Conservation (phyloP, 148 eudicot species). For the Beta vulgaris region DNA sequence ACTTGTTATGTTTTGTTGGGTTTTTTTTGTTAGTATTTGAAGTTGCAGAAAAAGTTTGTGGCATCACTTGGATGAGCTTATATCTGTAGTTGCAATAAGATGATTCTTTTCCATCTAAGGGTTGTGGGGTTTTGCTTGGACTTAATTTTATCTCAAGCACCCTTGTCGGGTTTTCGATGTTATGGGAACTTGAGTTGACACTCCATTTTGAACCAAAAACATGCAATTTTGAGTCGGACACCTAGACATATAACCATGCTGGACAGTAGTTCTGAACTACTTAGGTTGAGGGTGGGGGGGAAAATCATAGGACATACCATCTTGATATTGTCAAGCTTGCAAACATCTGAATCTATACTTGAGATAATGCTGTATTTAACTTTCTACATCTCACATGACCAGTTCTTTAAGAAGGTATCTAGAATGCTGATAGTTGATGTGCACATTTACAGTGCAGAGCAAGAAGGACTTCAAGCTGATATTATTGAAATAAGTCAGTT, state of each 20-base stretch:
- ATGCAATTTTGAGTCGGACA: too few species aligned
- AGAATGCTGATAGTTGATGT: conserved; percentile 7
- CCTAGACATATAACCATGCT: too few species aligned
- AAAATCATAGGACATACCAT: too few species aligned
- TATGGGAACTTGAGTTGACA: not conserved
- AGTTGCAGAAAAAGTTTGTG: not conserved
- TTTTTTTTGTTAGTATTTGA: not conserved
- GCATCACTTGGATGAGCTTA: not conserved
- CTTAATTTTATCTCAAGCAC: not conserved
- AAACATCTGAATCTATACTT: not conserved
- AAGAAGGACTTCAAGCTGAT: conserved; percentile 74
- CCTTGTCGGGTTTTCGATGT: not conserved
- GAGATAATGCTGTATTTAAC: too few species aligned
- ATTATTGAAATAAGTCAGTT: conserved; percentile 72
- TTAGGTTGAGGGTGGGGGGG: not conserved
- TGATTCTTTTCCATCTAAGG: too few species aligned
- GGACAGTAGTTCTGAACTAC: not conserved
- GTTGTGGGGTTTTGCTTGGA: not conserved
- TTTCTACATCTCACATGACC: not conserved
- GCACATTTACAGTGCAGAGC: conserved; percentile 66
- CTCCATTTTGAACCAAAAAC: too few species aligned
- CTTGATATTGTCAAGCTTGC: not conserved
- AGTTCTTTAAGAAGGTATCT: not conserved
- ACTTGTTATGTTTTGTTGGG: not conserved
- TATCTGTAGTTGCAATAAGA: too few species aligned